Percentiles rank a stretch among this genome's conserved stretches.
Conservation (phyloP, 306 rosid genomes). For the Ochetophila trinervis region DNA sequence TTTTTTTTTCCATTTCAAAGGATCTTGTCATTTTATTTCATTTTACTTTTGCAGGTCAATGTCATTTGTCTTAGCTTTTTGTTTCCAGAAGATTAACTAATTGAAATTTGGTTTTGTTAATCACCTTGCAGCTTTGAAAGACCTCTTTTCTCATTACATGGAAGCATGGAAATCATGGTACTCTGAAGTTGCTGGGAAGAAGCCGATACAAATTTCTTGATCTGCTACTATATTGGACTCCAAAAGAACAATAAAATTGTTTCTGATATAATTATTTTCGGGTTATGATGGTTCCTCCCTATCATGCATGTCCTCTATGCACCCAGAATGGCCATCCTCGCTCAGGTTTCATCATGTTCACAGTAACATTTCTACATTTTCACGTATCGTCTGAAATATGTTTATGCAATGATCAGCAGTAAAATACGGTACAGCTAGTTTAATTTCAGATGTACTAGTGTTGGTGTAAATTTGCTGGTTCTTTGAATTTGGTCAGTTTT, state of each 20-base stretch:
- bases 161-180: slow-evolving; percentile 91
- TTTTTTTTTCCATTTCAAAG: no score
- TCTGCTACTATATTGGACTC: slow-evolving; percentile 5
- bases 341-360: slow-evolving; percentile 13
- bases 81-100: not conserved
- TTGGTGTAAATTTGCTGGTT: slow-evolving; percentile 19
- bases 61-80: not conserved
- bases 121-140: slow-evolving; percentile 63
- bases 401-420: slow-evolving; percentile 20
- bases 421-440: not conserved
- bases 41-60: no score
- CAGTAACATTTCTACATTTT: slow-evolving; percentile 11
- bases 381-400: slow-evolving; percentile 10
- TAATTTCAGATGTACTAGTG: not conserved
- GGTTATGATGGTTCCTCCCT: slow-evolving; percentile 4
- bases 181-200: slow-evolving; percentile 72
- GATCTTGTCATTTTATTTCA: no score
- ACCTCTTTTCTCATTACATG: slow-evolving; percentile 79
- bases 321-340: slow-evolving; percentile 22
- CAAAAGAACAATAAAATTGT: slow-evolving; percentile 10
- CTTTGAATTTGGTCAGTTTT: not conserved
- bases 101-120: slow-evolving; percentile 1
- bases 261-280: slow-evolving; percentile 3
- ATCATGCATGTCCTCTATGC: slow-evolving; percentile 40
- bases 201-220: slow-evolving; percentile 47